These are phyloP conservation scores for Erythrobasidium hasegawianum DNA, from an alignment of 1,284 basidiomycete species.

Conservation along the genomic window DNA sequence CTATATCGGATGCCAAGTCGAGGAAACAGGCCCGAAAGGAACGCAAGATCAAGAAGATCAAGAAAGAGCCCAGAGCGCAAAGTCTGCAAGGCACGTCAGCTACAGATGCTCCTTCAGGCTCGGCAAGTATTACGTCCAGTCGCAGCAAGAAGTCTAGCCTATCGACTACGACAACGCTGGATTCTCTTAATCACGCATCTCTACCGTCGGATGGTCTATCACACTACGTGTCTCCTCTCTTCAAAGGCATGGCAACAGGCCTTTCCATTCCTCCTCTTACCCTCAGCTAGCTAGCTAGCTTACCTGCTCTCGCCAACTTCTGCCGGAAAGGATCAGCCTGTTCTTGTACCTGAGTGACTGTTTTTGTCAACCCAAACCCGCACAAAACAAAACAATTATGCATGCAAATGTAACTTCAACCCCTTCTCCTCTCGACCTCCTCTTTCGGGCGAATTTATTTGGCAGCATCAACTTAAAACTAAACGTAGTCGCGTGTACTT, in stretches of 20 bases:
- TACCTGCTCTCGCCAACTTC: neutral
- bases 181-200: slow-evolving; percentile 14
- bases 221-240: slow-evolving; percentile 30
- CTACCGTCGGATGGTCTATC: slow-evolving; percentile 28
- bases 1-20: slow-evolving; percentile 11
- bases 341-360: slow-evolving; percentile 9
- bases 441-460: too few species aligned
- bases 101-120: neutral
- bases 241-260: slow-evolving; percentile 14
- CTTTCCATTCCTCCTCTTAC: slow-evolving; percentile 24
- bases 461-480: too few species aligned
- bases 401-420: neutral
- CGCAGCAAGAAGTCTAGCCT: slow-evolving; percentile 1
- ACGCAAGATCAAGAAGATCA: slow-evolving; percentile 5
- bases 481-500: neutral
- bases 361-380: neutral
- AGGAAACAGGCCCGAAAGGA: slow-evolving; percentile 17
- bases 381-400: neutral
- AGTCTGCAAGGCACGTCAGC: neutral
- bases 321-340: neutral
- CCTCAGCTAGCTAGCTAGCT: neutral
- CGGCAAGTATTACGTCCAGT: neutral
- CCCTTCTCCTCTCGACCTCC: neutral
- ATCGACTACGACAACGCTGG: neutral
- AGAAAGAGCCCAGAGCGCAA: neutral